Evolutionary conservation across 768 basidiomycete genomes (phyloP), one percentile per base, ranked within the genome.

Genomic region (Termitomyces sp.): DNA sequence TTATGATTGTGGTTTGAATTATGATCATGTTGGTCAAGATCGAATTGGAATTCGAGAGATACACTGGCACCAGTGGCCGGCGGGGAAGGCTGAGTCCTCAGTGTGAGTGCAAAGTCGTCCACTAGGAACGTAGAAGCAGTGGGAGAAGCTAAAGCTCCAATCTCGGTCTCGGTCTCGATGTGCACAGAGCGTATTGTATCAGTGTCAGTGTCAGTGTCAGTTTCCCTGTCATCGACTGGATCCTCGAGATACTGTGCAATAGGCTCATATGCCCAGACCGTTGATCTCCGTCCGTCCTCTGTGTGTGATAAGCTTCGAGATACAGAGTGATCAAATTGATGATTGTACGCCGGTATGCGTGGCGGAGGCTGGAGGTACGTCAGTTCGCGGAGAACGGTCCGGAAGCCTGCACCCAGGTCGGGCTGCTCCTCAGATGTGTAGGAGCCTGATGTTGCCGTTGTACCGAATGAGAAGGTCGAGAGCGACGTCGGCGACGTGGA

Each of bases 371-470:
- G 84, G 0, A 86, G 69, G 59, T 86, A 80, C 20, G 70, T 79
- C 72, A 86, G 77, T 58, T 86, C 88, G n/a, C 88, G 81, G 50
- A 91, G 82, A 29, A 91, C 87, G 40, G 83, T 78, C 14, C 78
- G 82, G 71, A 91, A 91, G 25, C 55, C 55, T 9, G 87, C 86
- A 7, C 89, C 90, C 8, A 91, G 79, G 72, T 90, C 88, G 47
- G 89, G 89, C 61, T 82, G 81, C 70, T 89, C 83, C 67, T 86
- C 84, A 29, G 84, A 83, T 29, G 83, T 85, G 29, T 79, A 77
- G n/a, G 82, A 83, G 59, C 59, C 64, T 11, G 65, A 63, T 29
- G 58, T 48, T 9, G 43, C 7, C 15, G 51, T n/a, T 10, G 51
- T 17, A 9, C 15, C 45, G 12, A 48, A 47, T 15, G 60, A 54